Conservation (phyloP, 345 rosid species). For the Salix brachista region DNA sequence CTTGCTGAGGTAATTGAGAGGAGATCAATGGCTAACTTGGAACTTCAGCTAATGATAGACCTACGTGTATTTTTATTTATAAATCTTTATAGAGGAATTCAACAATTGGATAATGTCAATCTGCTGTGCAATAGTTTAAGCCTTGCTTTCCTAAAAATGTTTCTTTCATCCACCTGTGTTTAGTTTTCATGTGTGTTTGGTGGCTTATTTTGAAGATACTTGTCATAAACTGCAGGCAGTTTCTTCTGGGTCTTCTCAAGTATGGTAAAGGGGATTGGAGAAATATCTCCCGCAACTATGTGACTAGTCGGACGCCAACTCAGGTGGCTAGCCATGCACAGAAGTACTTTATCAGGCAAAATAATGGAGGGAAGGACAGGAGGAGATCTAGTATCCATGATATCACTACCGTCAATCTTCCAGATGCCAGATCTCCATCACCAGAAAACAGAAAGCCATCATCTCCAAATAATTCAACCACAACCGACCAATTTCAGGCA, state of each 20-base stretch:
- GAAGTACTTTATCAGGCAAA: constrained; percentile 93
- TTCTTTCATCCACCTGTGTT: background rate
- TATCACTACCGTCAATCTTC: constrained; percentile 76
- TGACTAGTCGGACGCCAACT: constrained; percentile 84
- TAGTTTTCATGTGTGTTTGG: background rate
- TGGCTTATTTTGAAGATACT: constrained; percentile 14
- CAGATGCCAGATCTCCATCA: constrained; percentile 46
- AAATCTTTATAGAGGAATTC: background rate
- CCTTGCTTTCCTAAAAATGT: background rate
- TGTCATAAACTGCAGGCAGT: constrained; percentile 51
- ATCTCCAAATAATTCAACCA: constrained; percentile 44
- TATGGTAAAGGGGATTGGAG: constrained; percentile 99
- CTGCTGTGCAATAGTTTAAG: background rate
- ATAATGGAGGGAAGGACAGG: constrained; percentile 89
- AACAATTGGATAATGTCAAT: background rate
- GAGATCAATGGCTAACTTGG: background rate
- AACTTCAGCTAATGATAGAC: background rate
- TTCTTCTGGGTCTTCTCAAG: constrained; percentile 84
- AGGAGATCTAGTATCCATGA: constrained; percentile 96
- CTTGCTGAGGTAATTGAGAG: background rate
- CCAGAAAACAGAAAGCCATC: constrained; percentile 23
- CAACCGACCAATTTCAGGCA: constrained; percentile 33
- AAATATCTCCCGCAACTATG: constrained; percentile 85
- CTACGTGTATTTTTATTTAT: no score
- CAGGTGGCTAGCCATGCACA: constrained; percentile 99